phyloP scores from a whole-genome alignment of 2,329 filamentous ascomycete genomes.

The Xylariaceae sp. region DNA sequence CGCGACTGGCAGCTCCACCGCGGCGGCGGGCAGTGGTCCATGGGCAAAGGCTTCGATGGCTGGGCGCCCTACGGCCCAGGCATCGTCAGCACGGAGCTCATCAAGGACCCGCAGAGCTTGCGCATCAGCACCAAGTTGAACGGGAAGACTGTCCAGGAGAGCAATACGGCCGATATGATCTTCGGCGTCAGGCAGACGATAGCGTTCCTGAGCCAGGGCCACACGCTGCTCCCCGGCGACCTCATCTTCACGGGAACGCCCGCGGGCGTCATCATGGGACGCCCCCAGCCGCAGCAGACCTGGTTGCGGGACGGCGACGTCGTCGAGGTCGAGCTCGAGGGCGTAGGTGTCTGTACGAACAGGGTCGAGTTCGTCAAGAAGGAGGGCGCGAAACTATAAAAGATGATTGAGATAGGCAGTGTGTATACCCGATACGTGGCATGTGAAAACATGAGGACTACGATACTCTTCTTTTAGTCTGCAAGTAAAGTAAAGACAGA shows the following conservation, averaged over 20 bases:
- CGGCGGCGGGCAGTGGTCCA: constrained; percentile 63
- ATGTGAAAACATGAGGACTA: too few relatives aligned
- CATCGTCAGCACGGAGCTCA: constrained; percentile 54
- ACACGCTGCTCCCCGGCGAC: constrained; percentile 58
- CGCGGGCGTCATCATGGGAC: constrained; percentile 67
- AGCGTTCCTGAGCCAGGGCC: constrained; percentile 54
- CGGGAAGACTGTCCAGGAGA: constrained; percentile 48
- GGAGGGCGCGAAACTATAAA: constrained; percentile 18
- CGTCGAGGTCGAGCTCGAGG: constrained; percentile 63
- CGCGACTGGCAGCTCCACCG: constrained; percentile 68
- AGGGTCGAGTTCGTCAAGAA: constrained; percentile 40
- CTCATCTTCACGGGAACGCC: constrained; percentile 65
- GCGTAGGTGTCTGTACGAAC: constrained; percentile 56
- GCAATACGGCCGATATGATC: constrained; percentile 56
- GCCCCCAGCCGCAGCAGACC: constrained; percentile 54
- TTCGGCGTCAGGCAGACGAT: constrained; percentile 57
- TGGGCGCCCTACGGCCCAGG: constrained; percentile 71
- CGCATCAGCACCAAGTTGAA: constrained; percentile 55
- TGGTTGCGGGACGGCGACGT: constrained; percentile 67
- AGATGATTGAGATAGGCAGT: too few relatives aligned
- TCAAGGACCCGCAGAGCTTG: constrained; percentile 52
- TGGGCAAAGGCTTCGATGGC: constrained; percentile 70
- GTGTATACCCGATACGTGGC: too few relatives aligned
- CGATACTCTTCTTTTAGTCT: too few relatives aligned
- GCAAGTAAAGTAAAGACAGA: too few relatives aligned